phyloP scores from a whole-genome alignment of 441 rosid species.

The Isatis lusitanica region DNA sequence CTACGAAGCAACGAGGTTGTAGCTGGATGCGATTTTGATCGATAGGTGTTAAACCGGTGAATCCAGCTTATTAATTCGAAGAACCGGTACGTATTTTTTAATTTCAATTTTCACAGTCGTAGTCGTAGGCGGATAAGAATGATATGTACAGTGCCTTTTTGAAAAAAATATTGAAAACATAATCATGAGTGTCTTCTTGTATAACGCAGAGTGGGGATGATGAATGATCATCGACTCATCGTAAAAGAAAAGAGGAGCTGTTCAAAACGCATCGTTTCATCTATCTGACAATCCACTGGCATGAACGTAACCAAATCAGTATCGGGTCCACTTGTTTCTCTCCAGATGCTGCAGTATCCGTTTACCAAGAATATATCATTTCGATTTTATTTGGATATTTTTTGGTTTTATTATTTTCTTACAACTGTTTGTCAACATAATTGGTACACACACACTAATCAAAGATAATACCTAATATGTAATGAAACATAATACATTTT shows the following conservation, averaged over 20 bases:
- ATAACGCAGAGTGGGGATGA: neutral
- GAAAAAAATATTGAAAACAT: neutral
- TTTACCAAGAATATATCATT: neutral
- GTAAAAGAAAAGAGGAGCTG: neutral
- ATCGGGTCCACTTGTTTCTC: conserved; percentile 26
- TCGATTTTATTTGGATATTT: neutral
- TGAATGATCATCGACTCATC: conserved; percentile 16
- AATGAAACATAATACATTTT: too few relatives aligned
- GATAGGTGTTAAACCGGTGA: neutral
- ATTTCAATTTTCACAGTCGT: neutral
- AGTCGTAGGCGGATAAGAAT: neutral
- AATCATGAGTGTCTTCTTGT: neutral
- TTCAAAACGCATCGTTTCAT: conserved; percentile 20
- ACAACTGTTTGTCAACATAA: neutral
- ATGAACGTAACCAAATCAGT: conserved; percentile 14
- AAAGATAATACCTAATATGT: too few relatives aligned
- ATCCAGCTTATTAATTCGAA: neutral
- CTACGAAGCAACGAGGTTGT: conserved; percentile 43
- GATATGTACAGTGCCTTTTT: neutral
- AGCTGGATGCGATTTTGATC: conserved; percentile 57
- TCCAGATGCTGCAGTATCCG: conserved; percentile 15
- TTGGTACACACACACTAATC: too few relatives aligned
- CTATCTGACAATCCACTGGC: conserved; percentile 28
- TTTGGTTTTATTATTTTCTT: neutral
- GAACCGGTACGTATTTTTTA: neutral